Conservation (phyloP, 768 basidiomycete genomes). For the Boletus tylopilopsis region DNA sequence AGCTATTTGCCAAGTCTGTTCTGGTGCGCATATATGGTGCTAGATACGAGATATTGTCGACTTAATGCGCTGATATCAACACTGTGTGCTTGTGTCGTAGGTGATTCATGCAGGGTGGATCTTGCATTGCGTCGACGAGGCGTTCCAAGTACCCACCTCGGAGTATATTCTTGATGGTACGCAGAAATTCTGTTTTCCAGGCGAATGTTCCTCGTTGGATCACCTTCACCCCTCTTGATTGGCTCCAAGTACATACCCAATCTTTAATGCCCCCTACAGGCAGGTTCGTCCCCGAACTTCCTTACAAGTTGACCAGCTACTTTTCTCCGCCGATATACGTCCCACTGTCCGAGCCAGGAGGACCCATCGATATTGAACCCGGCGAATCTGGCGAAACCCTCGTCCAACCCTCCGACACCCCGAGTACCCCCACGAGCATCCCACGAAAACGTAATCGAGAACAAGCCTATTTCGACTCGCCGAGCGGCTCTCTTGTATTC, state of each 20-base stretch:
- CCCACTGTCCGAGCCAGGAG: background rate
- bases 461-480: conserved; percentile 27
- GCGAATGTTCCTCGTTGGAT: background rate
- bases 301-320: conserved; percentile 15
- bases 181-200: background rate
- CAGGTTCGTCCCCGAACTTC: conserved; percentile 13
- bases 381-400: background rate
- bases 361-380: background rate
- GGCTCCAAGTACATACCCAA: background rate
- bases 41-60: background rate
- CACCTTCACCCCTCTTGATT: background rate
- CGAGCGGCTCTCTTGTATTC: conserved; percentile 24
- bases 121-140: conserved; percentile 24
- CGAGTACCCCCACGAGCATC: conserved; percentile 23
- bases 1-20: conserved; percentile 25
- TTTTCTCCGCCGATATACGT: background rate
- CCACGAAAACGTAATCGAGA: conserved; percentile 28
- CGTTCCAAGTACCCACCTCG: conserved; percentile 25
- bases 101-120: conserved; percentile 32
- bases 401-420: conserved; percentile 14
- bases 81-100: conserved; percentile 2
- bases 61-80: conserved; percentile 5
- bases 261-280: conserved; percentile 10
- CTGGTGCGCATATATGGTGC: conserved; percentile 20
- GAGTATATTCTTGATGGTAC: conserved; percentile 31